These are phyloP conservation scores for Pseudonitzschia pungens DNA, from an alignment of 108 stramenopile species.

Conservation along the genomic window DNA sequence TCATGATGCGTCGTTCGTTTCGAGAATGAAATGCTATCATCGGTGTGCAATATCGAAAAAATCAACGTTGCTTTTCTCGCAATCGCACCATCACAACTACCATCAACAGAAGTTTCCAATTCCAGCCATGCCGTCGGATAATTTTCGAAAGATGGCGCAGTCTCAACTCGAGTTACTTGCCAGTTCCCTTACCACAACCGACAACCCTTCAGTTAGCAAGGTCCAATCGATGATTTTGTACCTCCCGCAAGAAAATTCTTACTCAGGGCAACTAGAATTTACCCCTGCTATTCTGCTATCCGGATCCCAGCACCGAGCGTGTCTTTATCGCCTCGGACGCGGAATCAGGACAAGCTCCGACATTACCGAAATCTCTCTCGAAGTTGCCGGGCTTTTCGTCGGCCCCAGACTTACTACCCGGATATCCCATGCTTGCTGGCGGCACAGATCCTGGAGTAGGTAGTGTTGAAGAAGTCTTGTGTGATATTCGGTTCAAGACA, in stretches of 20 bases:
- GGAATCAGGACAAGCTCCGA: constrained; percentile 50
- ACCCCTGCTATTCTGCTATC: constrained; percentile 70
- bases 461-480: constrained; percentile 59
- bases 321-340: constrained; percentile 78
- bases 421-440: constrained; percentile 60
- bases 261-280: constrained; percentile 82
- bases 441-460: constrained; percentile 40
- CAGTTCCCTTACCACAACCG: constrained; percentile 48
- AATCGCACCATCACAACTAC: constrained; percentile 1
- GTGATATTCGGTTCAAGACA: constrained; percentile 35
- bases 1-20: not conserved
- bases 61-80: not conserved
- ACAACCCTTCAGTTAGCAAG: constrained; percentile 38
- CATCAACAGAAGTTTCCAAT: constrained; percentile 27
- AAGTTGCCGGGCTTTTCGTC: constrained; percentile 61
- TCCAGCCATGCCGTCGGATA: constrained; percentile 70
- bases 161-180: constrained; percentile 81
- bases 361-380: constrained; percentile 48
- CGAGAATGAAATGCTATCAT: not conserved
- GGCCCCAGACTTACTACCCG: constrained; percentile 50
- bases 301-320: constrained; percentile 66
- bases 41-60: not conserved
- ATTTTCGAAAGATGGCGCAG: constrained; percentile 68
- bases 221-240: constrained; percentile 80
- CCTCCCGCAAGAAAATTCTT: constrained; percentile 77